phyloP scores from a whole-genome alignment of 2,329 filamentous ascomycete genomes.

The Aphanoascus verrucosus region DNA sequence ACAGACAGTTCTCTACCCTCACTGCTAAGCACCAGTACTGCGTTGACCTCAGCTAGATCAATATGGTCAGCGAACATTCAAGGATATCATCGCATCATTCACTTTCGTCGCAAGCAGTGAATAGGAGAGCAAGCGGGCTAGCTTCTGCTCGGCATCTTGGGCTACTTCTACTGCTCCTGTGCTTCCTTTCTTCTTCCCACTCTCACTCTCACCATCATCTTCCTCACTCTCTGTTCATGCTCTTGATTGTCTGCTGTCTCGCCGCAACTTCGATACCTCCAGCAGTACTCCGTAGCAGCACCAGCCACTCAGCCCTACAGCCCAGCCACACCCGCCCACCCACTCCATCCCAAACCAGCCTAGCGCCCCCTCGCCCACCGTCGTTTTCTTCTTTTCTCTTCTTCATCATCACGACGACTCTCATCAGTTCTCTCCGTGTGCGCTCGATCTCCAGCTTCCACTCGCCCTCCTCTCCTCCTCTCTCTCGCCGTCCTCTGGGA shows the following conservation, averaged over 20 bases:
- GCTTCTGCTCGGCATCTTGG: too few species aligned
- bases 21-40: too few species aligned
- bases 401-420: neutral
- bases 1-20: too few species aligned
- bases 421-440: neutral
- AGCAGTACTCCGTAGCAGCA: conserved; percentile 15
- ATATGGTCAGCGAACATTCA: too few species aligned
- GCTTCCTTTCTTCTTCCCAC: conserved; percentile 12
- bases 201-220: conserved; percentile 19
- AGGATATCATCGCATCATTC: too few species aligned
- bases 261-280: neutral
- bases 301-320: conserved; percentile 5
- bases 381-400: neutral
- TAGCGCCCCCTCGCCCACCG: neutral
- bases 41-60: too few species aligned
- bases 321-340: neutral
- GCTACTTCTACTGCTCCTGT: too few species aligned
- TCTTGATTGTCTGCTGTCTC: too few species aligned
- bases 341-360: neutral
- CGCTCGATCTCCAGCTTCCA: neutral
- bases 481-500: conserved; percentile 3
- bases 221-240: conserved; percentile 19
- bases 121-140: neutral
- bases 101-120: too few species aligned
- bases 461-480: conserved; percentile 9